phyloP scores from a whole-genome alignment of 1,284 basidiomycete species.

The Melampsora abietis-canadensis region DNA sequence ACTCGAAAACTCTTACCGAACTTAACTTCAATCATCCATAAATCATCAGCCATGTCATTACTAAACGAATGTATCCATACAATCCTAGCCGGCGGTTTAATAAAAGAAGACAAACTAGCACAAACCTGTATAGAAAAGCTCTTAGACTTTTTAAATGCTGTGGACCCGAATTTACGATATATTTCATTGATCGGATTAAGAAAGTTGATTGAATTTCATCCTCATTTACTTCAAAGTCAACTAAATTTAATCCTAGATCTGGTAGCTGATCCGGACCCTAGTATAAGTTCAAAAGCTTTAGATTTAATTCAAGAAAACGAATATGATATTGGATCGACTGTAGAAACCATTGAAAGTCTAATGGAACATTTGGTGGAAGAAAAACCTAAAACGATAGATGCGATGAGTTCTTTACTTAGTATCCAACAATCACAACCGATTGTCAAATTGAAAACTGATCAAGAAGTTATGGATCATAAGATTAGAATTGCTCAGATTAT shows the following conservation, averaged over 20 bases:
- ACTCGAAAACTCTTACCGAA: slow-evolving; percentile 90
- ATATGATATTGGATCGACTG: slow-evolving; percentile 48
- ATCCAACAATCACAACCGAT: slow-evolving; percentile 56
- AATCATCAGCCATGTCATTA: slow-evolving; percentile 89
- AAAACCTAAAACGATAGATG: slow-evolving; percentile 69
- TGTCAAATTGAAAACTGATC: slow-evolving; percentile 6
- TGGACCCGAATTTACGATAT: slow-evolving; percentile 95
- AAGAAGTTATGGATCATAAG: slow-evolving; percentile 63
- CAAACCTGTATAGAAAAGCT: slow-evolving; percentile 88
- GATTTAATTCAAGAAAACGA: slow-evolving; percentile 93
- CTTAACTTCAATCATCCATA: slow-evolving; percentile 89
- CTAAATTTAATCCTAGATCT: slow-evolving; percentile 86
- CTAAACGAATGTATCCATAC: slow-evolving; percentile 98
- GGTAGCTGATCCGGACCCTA: slow-evolving; percentile 88
- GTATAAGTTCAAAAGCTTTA: slow-evolving; percentile 88
- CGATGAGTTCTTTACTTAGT: slow-evolving; percentile 45
- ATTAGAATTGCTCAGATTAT: slow-evolving; percentile 75
- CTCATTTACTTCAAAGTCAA: slow-evolving; percentile 84
- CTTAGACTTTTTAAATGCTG: slow-evolving; percentile 82
- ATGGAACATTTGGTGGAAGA: background rate
- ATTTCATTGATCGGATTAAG: slow-evolving; percentile 91
- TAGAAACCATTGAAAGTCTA: background rate
- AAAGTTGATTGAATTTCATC: slow-evolving; percentile 90
- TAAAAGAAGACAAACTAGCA: slow-evolving; percentile 65
- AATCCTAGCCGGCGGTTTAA: slow-evolving; percentile 94